These are phyloP conservation scores for Beauveria australis DNA, from an alignment of 2,329 filamentous ascomycete genomes.

Conservation along the genomic window DNA sequence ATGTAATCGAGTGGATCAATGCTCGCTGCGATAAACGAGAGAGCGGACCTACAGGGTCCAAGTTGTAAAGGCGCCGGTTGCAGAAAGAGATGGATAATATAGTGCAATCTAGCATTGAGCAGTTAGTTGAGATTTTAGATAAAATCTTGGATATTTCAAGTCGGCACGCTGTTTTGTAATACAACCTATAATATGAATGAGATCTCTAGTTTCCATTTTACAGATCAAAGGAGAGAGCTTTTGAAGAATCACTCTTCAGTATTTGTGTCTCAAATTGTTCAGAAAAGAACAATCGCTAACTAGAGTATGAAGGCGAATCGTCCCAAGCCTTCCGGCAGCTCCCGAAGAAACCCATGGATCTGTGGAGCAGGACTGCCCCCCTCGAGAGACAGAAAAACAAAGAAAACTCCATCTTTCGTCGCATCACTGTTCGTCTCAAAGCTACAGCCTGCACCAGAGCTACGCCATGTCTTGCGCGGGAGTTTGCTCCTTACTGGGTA, in stretches of 20 bases:
- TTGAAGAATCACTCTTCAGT: too few species aligned
- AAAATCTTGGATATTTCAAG: background rate
- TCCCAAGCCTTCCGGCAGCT: background rate
- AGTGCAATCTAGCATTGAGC: background rate
- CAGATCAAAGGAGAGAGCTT: too few species aligned
- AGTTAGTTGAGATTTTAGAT: background rate
- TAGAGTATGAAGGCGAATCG: background rate
- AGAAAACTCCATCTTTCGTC: background rate
- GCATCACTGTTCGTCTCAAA: background rate
- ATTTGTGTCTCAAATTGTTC: background rate
- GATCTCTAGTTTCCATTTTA: too few species aligned
- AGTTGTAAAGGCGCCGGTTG: constrained; percentile 22
- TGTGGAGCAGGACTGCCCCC: background rate
- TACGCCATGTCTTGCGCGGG: background rate
- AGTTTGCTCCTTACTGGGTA: background rate
- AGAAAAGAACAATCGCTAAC: too few species aligned
- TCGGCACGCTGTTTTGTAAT: background rate
- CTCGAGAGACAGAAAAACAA: background rate
- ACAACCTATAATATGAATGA: too few species aligned
- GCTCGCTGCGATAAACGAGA: constrained; percentile 23
- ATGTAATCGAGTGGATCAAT: constrained; percentile 61
- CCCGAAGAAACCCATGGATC: background rate
- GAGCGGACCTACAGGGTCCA: constrained; percentile 23
- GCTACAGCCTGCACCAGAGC: background rate
- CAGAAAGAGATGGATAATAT: background rate